A percentile compares a stretch with the other conserved stretches of the same genome.
These are phyloP conservation scores for Hypoxylon sp. DNA, from an alignment of 2,329 filamentous ascomycete species.

Conservation along the genomic window DNA sequence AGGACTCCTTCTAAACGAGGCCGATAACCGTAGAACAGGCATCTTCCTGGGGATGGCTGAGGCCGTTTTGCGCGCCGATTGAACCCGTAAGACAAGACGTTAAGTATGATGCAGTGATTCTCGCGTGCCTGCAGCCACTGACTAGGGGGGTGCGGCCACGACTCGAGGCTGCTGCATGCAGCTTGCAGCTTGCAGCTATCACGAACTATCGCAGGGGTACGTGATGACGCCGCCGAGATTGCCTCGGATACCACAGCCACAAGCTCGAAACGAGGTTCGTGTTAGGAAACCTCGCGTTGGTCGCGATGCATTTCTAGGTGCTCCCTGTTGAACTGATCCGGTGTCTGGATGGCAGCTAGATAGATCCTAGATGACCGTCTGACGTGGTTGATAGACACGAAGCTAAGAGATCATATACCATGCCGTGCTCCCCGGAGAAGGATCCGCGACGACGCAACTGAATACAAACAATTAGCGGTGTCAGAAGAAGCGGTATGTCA, in stretches of 20 bases:
- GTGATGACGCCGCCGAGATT: conserved; percentile 10
- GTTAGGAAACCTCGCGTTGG: background rate
- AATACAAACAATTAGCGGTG: background rate
- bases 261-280: conserved; percentile 2
- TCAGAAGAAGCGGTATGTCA: conserved; percentile 17
- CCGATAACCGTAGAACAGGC: conserved; percentile 16
- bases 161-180: conserved; percentile 25
- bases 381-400: conserved; percentile 7
- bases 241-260: conserved; percentile 9
- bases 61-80: background rate
- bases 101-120: conserved; percentile 23
- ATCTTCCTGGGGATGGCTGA: conserved; percentile 16
- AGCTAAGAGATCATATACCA: conserved; percentile 5
- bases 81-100: conserved; percentile 33
- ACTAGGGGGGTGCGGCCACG: conserved; percentile 5
- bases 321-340: conserved; percentile 1
- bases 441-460: conserved; percentile 5
- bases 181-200: conserved; percentile 5
- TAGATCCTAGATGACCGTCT: background rate
- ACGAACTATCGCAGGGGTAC: conserved; percentile 3
- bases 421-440: conserved; percentile 11
- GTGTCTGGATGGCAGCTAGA: background rate
- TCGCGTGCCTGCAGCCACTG: conserved; percentile 37
- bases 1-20: conserved; percentile 24
- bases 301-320: background rate